phyloP scores from a whole-genome alignment of 202 grass and related monocot genomes.

The Digitaria exilis region DNA sequence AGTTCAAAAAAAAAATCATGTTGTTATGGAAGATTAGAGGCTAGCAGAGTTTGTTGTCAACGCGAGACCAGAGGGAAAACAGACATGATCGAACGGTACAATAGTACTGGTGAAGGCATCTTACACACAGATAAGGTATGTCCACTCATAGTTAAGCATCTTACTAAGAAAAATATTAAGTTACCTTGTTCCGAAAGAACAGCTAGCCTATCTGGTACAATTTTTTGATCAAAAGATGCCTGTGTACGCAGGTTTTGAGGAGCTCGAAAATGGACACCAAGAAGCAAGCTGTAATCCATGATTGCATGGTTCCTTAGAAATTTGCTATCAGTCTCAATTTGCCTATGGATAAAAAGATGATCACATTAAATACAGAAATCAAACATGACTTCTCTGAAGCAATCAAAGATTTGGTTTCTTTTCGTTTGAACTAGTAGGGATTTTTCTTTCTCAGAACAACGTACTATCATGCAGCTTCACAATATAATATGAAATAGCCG shows the following conservation, averaged over 20 bases:
- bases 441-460: not conserved
- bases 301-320: slow-evolving; percentile 80
- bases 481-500: not conserved
- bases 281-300: slow-evolving; percentile 97
- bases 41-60: not conserved
- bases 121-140: not conserved
- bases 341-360: slow-evolving; percentile 41
- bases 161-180: not conserved
- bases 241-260: slow-evolving; percentile 62
- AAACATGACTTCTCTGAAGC: not conserved
- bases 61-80: not conserved
- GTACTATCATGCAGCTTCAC: not conserved
- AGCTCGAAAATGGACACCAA: slow-evolving; percentile 92
- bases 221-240: slow-evolving; percentile 44
- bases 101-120: no score
- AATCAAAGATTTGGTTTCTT: slow-evolving; percentile 9
- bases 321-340: slow-evolving; percentile 82
- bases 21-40: not conserved
- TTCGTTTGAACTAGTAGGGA: not conserved
- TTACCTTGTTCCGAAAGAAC: slow-evolving; percentile 86
- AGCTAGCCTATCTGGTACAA: slow-evolving; percentile 56
- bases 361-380: not conserved
- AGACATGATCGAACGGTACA: no score
- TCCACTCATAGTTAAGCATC: not conserved
- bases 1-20: no score